Percentiles rank a stretch among this genome's conserved stretches.
These are phyloP conservation scores for Pholiota conissans DNA, from an alignment of 768 basidiomycete species.

Conservation along the genomic window DNA sequence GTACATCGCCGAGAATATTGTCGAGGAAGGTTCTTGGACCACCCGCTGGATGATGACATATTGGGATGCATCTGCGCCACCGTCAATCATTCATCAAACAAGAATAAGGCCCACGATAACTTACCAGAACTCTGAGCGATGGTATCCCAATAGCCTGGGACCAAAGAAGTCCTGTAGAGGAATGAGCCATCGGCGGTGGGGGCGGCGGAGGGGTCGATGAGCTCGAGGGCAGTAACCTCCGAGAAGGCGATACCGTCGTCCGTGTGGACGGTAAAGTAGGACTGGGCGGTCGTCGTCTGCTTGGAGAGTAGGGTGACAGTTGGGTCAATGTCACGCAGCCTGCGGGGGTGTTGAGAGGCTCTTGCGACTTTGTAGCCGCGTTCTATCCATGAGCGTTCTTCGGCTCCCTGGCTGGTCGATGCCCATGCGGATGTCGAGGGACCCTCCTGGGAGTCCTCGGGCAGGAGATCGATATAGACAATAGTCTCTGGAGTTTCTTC, in stretches of 20 bases:
- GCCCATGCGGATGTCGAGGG: conserved; percentile 15
- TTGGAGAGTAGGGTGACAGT: conserved; percentile 63
- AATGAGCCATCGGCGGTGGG: conserved; percentile 28
- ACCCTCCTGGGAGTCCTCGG: conserved; percentile 19
- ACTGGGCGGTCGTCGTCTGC: conserved; percentile 47
- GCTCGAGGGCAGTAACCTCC: conserved; percentile 43
- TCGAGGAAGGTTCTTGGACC: conserved; percentile 32
- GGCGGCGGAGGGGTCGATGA: conserved; percentile 24
- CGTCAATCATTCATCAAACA: conserved; percentile 8
- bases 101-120: conserved; percentile 16
- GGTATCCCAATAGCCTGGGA: conserved; percentile 65
- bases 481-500: conserved; percentile 33
- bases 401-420: conserved; percentile 9
- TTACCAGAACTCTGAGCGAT: conserved; percentile 57
- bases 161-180: conserved; percentile 61
- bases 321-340: conserved; percentile 60
- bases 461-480: conserved; percentile 49
- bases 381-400: conserved; percentile 23
- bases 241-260: conserved; percentile 50
- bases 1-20: conserved; percentile 59
- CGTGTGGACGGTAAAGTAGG: conserved; percentile 54
- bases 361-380: conserved; percentile 32
- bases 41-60: conserved; percentile 72
- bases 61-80: conserved; percentile 55
- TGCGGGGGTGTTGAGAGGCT: conserved; percentile 49